Conservation (phyloP, 2,329 filamentous ascomycete genomes). For the Sarocladiaceae sp. region DNA sequence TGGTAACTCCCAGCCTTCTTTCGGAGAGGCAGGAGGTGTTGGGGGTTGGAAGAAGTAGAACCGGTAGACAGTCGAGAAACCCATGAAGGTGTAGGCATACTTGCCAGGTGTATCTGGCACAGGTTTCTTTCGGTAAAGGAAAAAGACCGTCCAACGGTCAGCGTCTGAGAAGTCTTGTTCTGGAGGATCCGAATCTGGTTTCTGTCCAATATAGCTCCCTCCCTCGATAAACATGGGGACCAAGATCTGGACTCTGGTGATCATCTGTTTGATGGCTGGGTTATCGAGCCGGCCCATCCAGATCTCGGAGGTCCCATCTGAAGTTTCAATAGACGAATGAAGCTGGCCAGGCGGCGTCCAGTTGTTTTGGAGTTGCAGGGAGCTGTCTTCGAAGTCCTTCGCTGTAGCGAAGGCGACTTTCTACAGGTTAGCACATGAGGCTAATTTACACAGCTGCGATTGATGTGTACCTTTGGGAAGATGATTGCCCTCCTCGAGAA, state of each 20-base stretch:
- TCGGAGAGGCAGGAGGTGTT: conserved; percentile 35
- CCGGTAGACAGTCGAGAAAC: conserved; percentile 85
- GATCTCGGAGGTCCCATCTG: conserved; percentile 68
- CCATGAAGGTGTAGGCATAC: conserved; percentile 72
- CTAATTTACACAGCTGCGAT: not conserved
- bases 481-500: conserved; percentile 57
- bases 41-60: conserved; percentile 61
- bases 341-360: conserved; percentile 72
- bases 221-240: conserved; percentile 89
- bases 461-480: conserved; percentile 56
- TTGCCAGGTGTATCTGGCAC: conserved; percentile 31
- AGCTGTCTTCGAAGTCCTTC: conserved; percentile 53
- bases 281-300: conserved; percentile 75
- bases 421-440: conserved; percentile 8
- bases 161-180: conserved; percentile 64
- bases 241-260: conserved; percentile 77
- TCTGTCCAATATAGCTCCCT: conserved; percentile 62
- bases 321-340: conserved; percentile 55
- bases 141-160: conserved; percentile 86
- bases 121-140: conserved; percentile 65
- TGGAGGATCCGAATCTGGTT: conserved; percentile 44
- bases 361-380: conserved; percentile 35
- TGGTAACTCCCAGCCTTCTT: conserved; percentile 36
- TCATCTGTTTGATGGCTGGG: conserved; percentile 59
- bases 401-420: conserved; percentile 61